These are phyloP conservation scores for Aspergillus tubingensis DNA, from an alignment of 2,329 filamentous ascomycete species.

Conservation along the genomic window DNA sequence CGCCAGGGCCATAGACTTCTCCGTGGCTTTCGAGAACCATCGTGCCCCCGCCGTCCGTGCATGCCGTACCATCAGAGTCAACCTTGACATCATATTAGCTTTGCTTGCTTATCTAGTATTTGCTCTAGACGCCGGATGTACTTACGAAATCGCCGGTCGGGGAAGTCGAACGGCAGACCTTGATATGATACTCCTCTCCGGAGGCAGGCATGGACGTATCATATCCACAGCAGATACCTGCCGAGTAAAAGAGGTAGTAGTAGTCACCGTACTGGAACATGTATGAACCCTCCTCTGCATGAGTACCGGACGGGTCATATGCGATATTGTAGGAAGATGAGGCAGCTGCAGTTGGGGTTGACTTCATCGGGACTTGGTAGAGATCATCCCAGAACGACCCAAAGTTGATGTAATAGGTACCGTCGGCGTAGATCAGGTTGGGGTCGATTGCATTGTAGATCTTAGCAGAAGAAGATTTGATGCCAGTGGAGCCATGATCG, in stretches of 20 bases:
- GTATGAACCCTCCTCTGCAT: slow-evolving; percentile 60
- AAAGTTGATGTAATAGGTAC: slow-evolving; percentile 58
- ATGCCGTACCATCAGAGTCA: slow-evolving; percentile 57
- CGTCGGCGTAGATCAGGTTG: slow-evolving; percentile 51
- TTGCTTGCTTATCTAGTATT: not conserved
- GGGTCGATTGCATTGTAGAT: slow-evolving; percentile 64
- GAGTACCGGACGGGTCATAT: slow-evolving; percentile 53
- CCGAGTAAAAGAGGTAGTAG: slow-evolving; percentile 67
- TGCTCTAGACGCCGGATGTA: not conserved
- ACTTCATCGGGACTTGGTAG: slow-evolving; percentile 58
- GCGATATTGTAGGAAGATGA: slow-evolving; percentile 52
- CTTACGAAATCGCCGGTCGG: slow-evolving; percentile 57
- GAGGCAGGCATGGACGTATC: slow-evolving; percentile 53
- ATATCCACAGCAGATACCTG: slow-evolving; percentile 63
- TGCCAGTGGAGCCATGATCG: slow-evolving; percentile 35
- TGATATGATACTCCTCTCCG: slow-evolving; percentile 67
- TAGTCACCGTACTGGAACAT: slow-evolving; percentile 58
- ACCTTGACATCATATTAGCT: slow-evolving; percentile 28
- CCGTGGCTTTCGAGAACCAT: slow-evolving; percentile 58
- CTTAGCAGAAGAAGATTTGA: slow-evolving; percentile 43
- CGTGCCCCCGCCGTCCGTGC: slow-evolving; percentile 60
- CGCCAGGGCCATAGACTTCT: slow-evolving; percentile 65
- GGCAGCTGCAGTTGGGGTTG: slow-evolving; percentile 32
- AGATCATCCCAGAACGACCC: slow-evolving; percentile 70
- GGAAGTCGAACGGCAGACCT: slow-evolving; percentile 60